Evolutionary conservation across 2,329 filamentous ascomycete genomes (phyloP).

Genomic region (Botryotinia convoluta): DNA sequence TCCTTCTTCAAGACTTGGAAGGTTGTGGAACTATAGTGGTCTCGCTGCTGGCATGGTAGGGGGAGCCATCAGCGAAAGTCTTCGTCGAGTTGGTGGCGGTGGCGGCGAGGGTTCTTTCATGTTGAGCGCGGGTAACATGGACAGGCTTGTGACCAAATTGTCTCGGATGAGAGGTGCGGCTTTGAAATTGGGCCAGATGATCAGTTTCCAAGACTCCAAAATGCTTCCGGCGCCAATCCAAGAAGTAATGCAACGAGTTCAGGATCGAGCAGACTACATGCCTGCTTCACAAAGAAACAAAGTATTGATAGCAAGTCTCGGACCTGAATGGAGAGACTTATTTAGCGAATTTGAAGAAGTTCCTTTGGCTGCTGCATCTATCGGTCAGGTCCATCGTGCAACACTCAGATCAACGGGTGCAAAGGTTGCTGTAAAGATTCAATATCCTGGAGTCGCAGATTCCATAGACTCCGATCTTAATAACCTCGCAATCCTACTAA

Average conservation of each 20-base stretch:
- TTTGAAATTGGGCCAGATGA: conserved; percentile 96
- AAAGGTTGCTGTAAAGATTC: conserved; percentile 89
- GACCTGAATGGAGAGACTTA: conserved; percentile 77
- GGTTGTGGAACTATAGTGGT: conserved; percentile 92
- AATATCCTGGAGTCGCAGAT: conserved; percentile 92
- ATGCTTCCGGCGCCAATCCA: conserved; percentile 87
- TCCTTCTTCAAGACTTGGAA: conserved; percentile 79
- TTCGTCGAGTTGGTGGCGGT: conserved; percentile 76
- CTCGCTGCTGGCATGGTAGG: conserved; percentile 94
- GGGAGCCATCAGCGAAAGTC: conserved; percentile 80
- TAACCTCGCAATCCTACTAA: conserved; percentile 86
- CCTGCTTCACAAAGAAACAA: conserved; percentile 86
- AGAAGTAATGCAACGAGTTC: conserved; percentile 86
- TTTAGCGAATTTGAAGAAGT: conserved; percentile 85
- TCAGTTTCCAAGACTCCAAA: conserved; percentile 96
- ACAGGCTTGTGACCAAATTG: conserved; percentile 85
- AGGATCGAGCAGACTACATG: conserved; percentile 98
- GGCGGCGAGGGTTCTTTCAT: conserved; percentile 72
- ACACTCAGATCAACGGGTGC: conserved; percentile 71
- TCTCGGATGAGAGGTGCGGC: conserved; percentile 96
- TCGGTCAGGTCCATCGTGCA: conserved; percentile 91
- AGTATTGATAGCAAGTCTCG: conserved; percentile 76
- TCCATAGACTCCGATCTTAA: conserved; percentile 96
- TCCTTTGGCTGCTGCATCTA: conserved; percentile 92
- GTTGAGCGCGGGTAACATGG: conserved; percentile 86